Base-by-base conservation (phyloP, 2,329 filamentous ascomycete species). In the Fusarium sororula region DNA sequence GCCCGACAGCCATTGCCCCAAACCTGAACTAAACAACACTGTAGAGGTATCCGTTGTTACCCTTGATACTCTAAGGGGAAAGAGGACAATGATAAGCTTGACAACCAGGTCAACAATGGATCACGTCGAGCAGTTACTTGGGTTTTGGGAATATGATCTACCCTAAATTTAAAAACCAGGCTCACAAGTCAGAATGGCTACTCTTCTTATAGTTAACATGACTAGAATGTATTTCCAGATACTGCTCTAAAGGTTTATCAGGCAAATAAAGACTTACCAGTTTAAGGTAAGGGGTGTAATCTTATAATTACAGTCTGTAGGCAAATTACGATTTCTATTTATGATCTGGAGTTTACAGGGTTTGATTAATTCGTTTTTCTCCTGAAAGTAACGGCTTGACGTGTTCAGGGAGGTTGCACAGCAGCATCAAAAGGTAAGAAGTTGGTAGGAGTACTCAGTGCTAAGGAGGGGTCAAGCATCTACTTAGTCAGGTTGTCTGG, bases 11-110 rank as follows among this genome's bases (percentile, higher is more conserved):
- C 26, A 45, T 45, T 9, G 26, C 4, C 22, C 38, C 6, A 45
- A 54, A 15, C 1, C 45, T 3, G 26, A 32, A 7, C 12, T 54
- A 1, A 26, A 32, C 7, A 32, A 54, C 7, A n/a, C 14, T 38
- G n/a, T 54, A 14, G 45, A 65, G 9, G 38, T 65, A 17, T 63
- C 58, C 2, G 15, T 54, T 13, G 17, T 65, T 11, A 37, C 60
- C 1, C 62, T 65, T 22, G 58, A 65, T 28, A 65, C 62, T 1
- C n/a, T 65, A 0, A 26, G 3, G 7, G 62, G 62, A 24, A 65
- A 65, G 45, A 63, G 38, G 17, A 65, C 38, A 1, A 65, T 65
- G 38, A 54, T 65, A 32, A 54, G 32, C 18, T 15, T 65, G 18
- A 65, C 45, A 13, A n/a, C 38, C 0, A 53, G 42, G 45, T 63